These are phyloP conservation scores for Didymella pinodella DNA, from an alignment of 2,329 filamentous ascomycete species.

Conservation along the genomic window DNA sequence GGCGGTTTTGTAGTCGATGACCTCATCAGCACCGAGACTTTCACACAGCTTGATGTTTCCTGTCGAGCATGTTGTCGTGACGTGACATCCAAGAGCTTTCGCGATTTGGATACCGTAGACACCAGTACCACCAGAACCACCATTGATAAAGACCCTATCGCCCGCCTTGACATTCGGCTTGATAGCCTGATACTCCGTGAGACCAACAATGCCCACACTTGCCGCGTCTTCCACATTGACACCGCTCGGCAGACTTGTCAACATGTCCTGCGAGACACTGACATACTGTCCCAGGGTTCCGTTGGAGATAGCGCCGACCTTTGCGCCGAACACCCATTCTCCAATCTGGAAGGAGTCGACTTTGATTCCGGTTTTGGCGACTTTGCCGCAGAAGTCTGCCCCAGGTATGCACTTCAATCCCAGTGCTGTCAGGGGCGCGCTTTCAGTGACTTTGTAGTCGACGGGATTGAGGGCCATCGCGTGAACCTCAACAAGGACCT, in stretches of 20 bases:
- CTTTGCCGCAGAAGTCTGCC: conserved; percentile 62
- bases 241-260: conserved; percentile 37
- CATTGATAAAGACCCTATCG: conserved; percentile 69
- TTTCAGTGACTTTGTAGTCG: conserved; percentile 70
- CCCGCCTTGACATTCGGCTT: conserved; percentile 49
- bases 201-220: conserved; percentile 47
- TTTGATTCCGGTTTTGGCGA: conserved; percentile 50
- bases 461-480: conserved; percentile 66
- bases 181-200: conserved; percentile 53
- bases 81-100: conserved; percentile 66
- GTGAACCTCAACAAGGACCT: conserved; percentile 65
- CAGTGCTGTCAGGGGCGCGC: conserved; percentile 42
- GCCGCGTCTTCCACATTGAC: conserved; percentile 47
- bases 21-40: conserved; percentile 68
- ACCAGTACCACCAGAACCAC: conserved; percentile 69
- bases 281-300: conserved; percentile 53
- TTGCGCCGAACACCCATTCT: conserved; percentile 53
- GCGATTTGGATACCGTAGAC: conserved; percentile 69
- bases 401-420: conserved; percentile 54
- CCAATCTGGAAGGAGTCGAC: conserved; percentile 44
- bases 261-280: conserved; percentile 31
- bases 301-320: conserved; percentile 39
- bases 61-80: conserved; percentile 66
- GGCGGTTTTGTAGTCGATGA: conserved; percentile 65
- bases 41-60: conserved; percentile 65